A percentile compares a stretch with the other conserved stretches of the same genome.
Conservation (phyloP, 352 stramenopile species). For the Phytopythium ostracodes region DNA sequence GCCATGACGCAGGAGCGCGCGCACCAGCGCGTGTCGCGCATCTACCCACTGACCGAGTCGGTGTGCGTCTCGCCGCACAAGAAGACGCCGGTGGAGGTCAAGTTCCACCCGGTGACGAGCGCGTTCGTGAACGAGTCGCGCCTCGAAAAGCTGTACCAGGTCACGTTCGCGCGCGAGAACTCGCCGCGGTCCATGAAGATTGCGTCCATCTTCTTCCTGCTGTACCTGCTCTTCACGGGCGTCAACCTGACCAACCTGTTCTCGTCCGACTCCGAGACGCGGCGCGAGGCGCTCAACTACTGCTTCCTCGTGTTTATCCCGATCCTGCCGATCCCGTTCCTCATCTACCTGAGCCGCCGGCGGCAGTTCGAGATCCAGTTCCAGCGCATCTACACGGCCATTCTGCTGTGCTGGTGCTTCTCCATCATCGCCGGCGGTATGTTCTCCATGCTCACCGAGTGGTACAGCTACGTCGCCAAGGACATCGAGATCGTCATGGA, state of each 20-base stretch:
- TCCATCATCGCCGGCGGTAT: constrained; percentile 72
- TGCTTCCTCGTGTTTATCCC: constrained; percentile 66
- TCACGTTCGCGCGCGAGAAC: constrained; percentile 79
- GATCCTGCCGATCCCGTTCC: constrained; percentile 59
- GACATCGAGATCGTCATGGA: constrained; percentile 66
- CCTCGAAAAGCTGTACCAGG: constrained; percentile 76
- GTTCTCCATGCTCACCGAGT: constrained; percentile 83
- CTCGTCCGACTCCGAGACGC: constrained; percentile 47
- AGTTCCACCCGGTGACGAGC: constrained; percentile 72
- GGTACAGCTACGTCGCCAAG: constrained; percentile 69
- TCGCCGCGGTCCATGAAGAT: constrained; percentile 61
- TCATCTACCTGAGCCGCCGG: constrained; percentile 59
- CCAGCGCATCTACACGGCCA: constrained; percentile 64
- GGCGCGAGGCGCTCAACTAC: constrained; percentile 48
- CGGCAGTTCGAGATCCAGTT: constrained; percentile 70
- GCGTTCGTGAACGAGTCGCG: constrained; percentile 66
- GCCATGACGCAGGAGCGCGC: constrained; percentile 54
- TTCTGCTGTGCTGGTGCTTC: constrained; percentile 67
- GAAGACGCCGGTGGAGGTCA: constrained; percentile 75
- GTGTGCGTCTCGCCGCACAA: constrained; percentile 64
- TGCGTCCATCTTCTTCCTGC: constrained; percentile 53
- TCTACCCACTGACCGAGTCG: constrained; percentile 71
- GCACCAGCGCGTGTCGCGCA: constrained; percentile 66
- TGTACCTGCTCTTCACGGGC: constrained; percentile 73
- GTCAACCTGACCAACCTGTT: constrained; percentile 71